Evolutionary conservation across 139 green algal genomes (phyloP), one percentile per base, ranked within the genome.

Genomic region (Asterochloris erici): DNA sequence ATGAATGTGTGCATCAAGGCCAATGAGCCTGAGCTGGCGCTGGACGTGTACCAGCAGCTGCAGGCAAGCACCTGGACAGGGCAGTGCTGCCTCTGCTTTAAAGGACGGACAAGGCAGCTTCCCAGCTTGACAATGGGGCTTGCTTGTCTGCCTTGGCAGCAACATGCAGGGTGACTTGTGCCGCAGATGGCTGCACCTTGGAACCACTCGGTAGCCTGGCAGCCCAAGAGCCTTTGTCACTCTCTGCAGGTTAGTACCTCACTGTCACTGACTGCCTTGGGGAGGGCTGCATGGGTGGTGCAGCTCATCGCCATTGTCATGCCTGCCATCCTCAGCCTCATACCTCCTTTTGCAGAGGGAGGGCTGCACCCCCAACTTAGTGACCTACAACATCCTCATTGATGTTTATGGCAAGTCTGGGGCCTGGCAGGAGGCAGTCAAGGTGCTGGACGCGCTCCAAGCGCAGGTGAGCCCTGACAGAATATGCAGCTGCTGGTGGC

Each of bases 321-420:
- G 38, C 38, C 38, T 54, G 38, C 38, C 6, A 6, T 54, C 38
- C 38, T 54, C 4, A 54, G 38, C 38, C 6, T 6, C 38, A 54
- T 10, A 54, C 38, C 38, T 54, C 84, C 83, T 93, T 66, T 89
- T 77, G 64, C 68, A 85, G 82, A 75, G 82, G 47, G 80, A 87
- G 80, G 83, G 86, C 17, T 77, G 88, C 61, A 63, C 73, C 24
- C 84, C 88, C 64, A 85, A 81, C 47, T 60, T 85, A 27, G 79
- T 96, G 17, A 94, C 87, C 21, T 96, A 88, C 86, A 96, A 96
- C 85, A 94, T 91, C 1, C 88, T 96, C 27, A 91, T 96, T 63
- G 91, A 96, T 73, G 78, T 90, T n/a, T 92, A 93, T 79, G 92
- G 90, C 66, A 96, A 97, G 85, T 81, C 92, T 26, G 92, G 93